Conservation (phyloP, 1,139 yeast genomes). For the Diutina scorzettiae region DNA sequence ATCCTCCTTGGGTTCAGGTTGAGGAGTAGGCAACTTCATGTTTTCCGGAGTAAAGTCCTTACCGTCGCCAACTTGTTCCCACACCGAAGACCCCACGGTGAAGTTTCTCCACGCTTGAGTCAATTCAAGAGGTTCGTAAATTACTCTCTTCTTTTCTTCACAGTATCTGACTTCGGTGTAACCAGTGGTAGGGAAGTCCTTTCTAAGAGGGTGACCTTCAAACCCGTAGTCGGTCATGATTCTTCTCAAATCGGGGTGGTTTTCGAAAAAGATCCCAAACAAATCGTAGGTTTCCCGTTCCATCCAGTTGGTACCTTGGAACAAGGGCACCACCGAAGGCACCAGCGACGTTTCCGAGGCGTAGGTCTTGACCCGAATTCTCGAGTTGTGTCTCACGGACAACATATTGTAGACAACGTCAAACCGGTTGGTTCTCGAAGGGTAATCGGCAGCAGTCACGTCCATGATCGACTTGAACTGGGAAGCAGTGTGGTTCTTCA, state of each 20-base stretch:
- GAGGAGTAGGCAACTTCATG: constrained; percentile 73
- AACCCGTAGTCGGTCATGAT: constrained; percentile 89
- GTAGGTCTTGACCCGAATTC: constrained; percentile 82
- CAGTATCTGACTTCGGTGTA: constrained; percentile 85
- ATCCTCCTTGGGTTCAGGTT: constrained; percentile 55
- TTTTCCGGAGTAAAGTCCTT: constrained; percentile 70
- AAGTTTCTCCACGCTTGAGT: constrained; percentile 90
- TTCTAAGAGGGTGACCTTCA: constrained; percentile 85
- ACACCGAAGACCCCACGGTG: constrained; percentile 75
- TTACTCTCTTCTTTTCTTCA: constrained; percentile 82
- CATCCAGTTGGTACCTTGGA: constrained; percentile 80
- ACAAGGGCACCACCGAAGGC: constrained; percentile 62
- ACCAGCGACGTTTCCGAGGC: constrained; percentile 77
- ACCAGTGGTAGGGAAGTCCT: constrained; percentile 89
- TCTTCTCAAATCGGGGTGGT: constrained; percentile 84
- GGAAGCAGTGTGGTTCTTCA: constrained; percentile 69
- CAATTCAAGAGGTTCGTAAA: constrained; percentile 81
- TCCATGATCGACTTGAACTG: constrained; percentile 75
- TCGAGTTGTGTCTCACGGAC: constrained; percentile 73
- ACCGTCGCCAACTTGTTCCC: constrained; percentile 92
- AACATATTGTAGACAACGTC: constrained; percentile 79
- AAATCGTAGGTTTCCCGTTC: constrained; percentile 83
- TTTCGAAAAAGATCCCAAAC: constrained; percentile 78
- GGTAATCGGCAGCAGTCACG: constrained; percentile 81
- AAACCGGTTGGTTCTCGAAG: constrained; percentile 72